Evolutionary conservation across 768 basidiomycete species (phyloP).

Genomic region (Phlebiopsis flavidoalba): DNA sequence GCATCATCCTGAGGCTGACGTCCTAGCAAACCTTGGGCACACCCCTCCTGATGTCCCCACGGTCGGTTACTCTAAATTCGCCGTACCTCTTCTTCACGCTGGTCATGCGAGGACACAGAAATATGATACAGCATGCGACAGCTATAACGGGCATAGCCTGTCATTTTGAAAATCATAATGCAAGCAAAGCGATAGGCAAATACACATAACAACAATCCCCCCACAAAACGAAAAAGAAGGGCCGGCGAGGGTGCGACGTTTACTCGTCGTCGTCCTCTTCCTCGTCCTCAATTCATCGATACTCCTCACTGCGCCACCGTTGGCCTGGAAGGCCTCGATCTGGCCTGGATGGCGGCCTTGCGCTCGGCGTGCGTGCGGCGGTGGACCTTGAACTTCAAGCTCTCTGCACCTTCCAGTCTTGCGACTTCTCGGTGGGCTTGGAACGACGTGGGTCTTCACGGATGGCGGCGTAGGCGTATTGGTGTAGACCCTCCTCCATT

Average conservation of each 20-base stretch:
- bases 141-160: slow-evolving; percentile 13
- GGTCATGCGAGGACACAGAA: not conserved
- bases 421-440: slow-evolving; percentile 83
- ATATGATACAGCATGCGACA: slow-evolving; percentile 4
- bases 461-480: slow-evolving; percentile 90
- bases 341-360: slow-evolving; percentile 72
- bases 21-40: too few relatives aligned
- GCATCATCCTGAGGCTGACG: too few relatives aligned
- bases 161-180: slow-evolving; percentile 15
- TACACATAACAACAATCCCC: slow-evolving; percentile 14
- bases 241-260: slow-evolving; percentile 17
- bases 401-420: slow-evolving; percentile 91
- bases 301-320: slow-evolving; percentile 37
- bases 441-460: slow-evolving; percentile 84
- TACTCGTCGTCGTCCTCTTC: slow-evolving; percentile 60
- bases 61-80: too few relatives aligned
- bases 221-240: slow-evolving; percentile 4
- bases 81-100: not conserved
- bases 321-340: slow-evolving; percentile 86
- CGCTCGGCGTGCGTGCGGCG: slow-evolving; percentile 78
- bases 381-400: slow-evolving; percentile 58
- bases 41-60: too few relatives aligned
- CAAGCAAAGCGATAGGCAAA: slow-evolving; percentile 16
- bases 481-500: slow-evolving; percentile 80
- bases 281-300: slow-evolving; percentile 40